Conservation (phyloP, 371 early-diverging fungal species). For the Chytridium lagenaria region DNA sequence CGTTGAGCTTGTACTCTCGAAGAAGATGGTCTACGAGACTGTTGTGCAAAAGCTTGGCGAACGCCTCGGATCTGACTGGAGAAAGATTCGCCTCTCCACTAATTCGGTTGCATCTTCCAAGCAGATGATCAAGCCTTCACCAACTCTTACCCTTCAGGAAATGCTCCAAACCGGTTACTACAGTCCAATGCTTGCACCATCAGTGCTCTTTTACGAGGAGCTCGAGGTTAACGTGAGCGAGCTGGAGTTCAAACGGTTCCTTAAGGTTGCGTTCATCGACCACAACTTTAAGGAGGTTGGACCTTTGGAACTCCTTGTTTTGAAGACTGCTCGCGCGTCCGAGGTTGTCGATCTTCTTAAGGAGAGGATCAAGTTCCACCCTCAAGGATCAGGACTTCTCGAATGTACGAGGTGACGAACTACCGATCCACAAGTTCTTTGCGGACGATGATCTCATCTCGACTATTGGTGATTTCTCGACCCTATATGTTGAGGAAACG, state of each 20-base stretch:
- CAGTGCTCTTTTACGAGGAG: conserved; percentile 78
- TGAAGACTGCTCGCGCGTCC: conserved; percentile 49
- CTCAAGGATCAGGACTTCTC: conserved; percentile 43
- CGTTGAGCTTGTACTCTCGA: conserved; percentile 62
- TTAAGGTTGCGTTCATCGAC: conserved; percentile 52
- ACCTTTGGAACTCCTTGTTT: conserved; percentile 46
- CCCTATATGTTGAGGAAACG: conserved; percentile 61
- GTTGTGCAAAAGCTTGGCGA: conserved; percentile 63
- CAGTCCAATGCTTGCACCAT: conserved; percentile 25
- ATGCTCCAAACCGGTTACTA: conserved; percentile 59
- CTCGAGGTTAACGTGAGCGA: conserved; percentile 80
- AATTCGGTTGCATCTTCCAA: conserved; percentile 47
- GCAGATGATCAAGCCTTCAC: conserved; percentile 54
- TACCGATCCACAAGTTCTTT: conserved; percentile 52
- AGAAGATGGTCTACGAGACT: conserved; percentile 69
- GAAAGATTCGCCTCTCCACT: conserved; percentile 70
- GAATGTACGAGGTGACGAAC: conserved; percentile 53
- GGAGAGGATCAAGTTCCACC: conserved; percentile 54
- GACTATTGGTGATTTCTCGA: conserved; percentile 35
- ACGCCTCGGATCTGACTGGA: conserved; percentile 65
- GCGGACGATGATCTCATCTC: conserved; percentile 50
- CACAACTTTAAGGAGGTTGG: conserved; percentile 45
- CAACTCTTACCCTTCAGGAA: conserved; percentile 62
- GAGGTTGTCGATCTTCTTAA: conserved; percentile 67
- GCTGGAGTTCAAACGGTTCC: conserved; percentile 75